Conservation (phyloP, 306 rosid genomes). For the Alnus glutinosa region DNA sequence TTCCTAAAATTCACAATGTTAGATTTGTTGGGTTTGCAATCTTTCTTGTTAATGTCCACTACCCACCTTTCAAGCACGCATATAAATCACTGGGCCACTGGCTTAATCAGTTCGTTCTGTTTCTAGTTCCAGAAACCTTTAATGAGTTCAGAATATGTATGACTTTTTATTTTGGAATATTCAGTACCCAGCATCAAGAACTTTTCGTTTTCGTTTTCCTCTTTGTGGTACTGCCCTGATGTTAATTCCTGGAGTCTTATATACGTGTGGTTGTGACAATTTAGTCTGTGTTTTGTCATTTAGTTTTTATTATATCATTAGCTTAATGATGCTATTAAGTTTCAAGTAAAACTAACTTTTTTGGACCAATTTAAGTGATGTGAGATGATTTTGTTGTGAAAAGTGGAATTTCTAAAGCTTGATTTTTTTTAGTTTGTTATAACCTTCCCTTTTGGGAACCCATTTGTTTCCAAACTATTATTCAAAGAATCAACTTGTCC, state of each 20-base stretch:
- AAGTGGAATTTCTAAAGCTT: background rate
- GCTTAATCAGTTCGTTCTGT: background rate
- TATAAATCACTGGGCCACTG: background rate
- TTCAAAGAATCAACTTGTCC: background rate
- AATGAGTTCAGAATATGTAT: background rate
- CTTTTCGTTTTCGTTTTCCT: background rate
- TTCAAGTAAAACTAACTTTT: background rate
- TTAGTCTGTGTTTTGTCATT: background rate
- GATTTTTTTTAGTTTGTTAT: background rate
- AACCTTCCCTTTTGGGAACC: background rate
- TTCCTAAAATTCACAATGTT: background rate
- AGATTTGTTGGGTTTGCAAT: background rate
- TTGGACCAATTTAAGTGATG: background rate
- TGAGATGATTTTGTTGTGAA: conserved; percentile 17
- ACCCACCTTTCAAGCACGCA: too few species aligned
- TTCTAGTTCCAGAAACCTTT: conserved; percentile 7
- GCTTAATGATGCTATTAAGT: background rate
- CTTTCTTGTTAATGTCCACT: background rate
- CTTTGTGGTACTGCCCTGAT: background rate
- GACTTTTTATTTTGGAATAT: background rate
- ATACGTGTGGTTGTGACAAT: background rate
- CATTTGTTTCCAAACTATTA: background rate
- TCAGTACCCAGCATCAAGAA: background rate
- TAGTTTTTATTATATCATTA: background rate
- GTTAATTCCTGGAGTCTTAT: background rate